A percentile compares a stretch with the other conserved stretches of the same genome.
These are phyloP conservation scores for Geranium brycei DNA, from an alignment of 345 rosid genomes.

Conservation along the genomic window DNA sequence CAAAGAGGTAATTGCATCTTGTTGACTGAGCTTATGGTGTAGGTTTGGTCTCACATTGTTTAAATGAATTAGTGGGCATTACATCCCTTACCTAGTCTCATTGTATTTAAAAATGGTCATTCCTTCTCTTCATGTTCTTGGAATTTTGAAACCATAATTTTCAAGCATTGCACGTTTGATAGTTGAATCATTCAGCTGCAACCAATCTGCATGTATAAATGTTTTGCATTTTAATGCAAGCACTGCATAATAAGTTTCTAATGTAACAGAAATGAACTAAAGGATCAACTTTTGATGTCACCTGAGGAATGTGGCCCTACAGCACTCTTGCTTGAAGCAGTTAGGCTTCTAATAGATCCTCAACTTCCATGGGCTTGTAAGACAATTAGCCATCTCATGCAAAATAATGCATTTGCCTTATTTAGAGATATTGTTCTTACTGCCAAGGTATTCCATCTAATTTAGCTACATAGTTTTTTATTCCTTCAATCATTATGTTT, in stretches of 20 bases:
- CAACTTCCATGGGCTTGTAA: slow-evolving; percentile 88
- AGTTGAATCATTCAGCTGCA: not conserved
- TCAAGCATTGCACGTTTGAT: not conserved
- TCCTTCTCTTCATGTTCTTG: not conserved
- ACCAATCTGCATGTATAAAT: not conserved
- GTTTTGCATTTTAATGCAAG: slow-evolving; percentile 2
- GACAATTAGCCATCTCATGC: slow-evolving; percentile 47
- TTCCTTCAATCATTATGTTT: slow-evolving; percentile 4
- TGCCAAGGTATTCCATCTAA: slow-evolving; percentile 41
- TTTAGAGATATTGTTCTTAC: slow-evolving; percentile 52
- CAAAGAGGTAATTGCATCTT: not conserved
- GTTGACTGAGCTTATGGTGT: too few relatives aligned
- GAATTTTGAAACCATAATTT: not conserved
- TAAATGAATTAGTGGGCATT: not conserved
- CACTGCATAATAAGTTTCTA: slow-evolving; percentile 14
- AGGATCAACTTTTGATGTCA: slow-evolving; percentile 42
- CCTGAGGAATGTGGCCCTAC: slow-evolving; percentile 34
- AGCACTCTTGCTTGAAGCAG: slow-evolving; percentile 53
- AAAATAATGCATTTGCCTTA: slow-evolving; percentile 39
- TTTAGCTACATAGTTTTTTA: slow-evolving; percentile 5
- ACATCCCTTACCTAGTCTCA: not conserved
- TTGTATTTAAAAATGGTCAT: too few relatives aligned
- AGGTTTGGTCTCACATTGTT: not conserved
- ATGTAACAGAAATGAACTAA: slow-evolving; percentile 42
- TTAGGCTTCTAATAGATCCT: slow-evolving; percentile 52